Evolutionary conservation across 306 rosid genomes (phyloP), one percentile per base, ranked within the genome.

Genomic region (Luffa acutangula): DNA sequence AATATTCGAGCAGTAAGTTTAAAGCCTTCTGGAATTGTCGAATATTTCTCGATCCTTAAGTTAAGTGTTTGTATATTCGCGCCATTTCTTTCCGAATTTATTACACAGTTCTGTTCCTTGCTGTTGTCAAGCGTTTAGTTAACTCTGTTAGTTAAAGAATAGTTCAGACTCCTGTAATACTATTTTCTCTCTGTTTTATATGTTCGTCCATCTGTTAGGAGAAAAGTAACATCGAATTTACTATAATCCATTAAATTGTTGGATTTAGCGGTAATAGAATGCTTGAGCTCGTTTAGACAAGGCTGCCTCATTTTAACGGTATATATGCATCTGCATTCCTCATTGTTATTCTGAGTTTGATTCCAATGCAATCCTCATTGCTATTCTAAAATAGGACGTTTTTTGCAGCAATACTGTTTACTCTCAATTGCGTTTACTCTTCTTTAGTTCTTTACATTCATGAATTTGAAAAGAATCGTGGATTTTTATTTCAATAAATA

Each of bases 1-100:
- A 91, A 91, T 78, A 95, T 95, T 46, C 87, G 93, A 71, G 98
- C 97, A 15, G 98, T 90, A 86, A 85, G 97, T 80, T 69, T 83
- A 72, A 76, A 67, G 52, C 66, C 64, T 78, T 71, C 49, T 81
- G 65, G 74, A 42, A 76, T 60, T 73, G 41, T 77, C 41, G 69
- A 57, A 42, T 8, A 17, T 62, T 46, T 51, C 71, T 84, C 14
- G 18, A 5, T 75, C 64, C 59, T 84, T 65, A 70, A n/a, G n/a
- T n/a, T n/a, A 45, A 71, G 76, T 12, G 18, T 45, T 45, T 46
- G 17, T 9, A 13, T 21, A 43, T 71, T 9, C 39, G 15, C 3
- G 15, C n/a, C n/a, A 37, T 71, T 43, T n/a, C 56, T n/a, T 71
- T 71, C 15, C 20, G 25, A 71, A 25, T 46, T 20, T 46, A 10